Conservation (phyloP, 768 basidiomycete species). For the Leccinum subtestaceum region DNA sequence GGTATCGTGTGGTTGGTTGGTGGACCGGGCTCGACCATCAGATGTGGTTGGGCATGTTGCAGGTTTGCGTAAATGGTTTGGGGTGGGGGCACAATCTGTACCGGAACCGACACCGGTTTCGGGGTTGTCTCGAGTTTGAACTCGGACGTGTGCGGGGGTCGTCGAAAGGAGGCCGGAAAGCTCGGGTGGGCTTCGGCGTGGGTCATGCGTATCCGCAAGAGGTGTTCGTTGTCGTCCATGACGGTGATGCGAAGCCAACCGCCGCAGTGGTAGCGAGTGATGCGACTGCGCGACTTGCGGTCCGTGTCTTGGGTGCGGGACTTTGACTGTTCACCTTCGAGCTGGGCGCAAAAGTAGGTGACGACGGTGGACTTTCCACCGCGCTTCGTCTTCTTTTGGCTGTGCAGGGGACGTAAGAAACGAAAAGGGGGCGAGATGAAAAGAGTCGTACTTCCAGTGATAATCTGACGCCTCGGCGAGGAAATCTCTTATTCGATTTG, state of each 20-base stretch:
- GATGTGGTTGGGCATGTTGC: conserved; percentile 18
- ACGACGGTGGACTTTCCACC: conserved; percentile 36
- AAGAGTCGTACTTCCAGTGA: conserved; percentile 32
- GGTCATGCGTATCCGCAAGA: conserved; percentile 36
- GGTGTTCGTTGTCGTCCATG: conserved; percentile 35
- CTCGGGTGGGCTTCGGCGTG: conserved; percentile 34
- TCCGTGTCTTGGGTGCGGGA: conserved; percentile 33
- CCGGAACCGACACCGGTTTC: conserved; percentile 19
- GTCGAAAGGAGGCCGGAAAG: conserved; percentile 33
- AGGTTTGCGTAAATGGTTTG: conserved; percentile 24
- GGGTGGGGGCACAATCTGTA: conserved; percentile 11
- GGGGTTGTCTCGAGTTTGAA: conserved; percentile 32
- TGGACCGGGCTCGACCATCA: conserved; percentile 23
- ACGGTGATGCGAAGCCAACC: conserved; percentile 37
- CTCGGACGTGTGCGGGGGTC: conserved; percentile 33
- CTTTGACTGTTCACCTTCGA: conserved; percentile 35
- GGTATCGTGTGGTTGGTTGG: conserved; percentile 10
- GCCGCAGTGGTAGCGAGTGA: conserved; percentile 34
- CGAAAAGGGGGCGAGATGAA: neutral
- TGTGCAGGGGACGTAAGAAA: conserved; percentile 4
- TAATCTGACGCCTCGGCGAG: conserved; percentile 35
- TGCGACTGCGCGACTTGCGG: conserved; percentile 35
- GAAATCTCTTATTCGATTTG: conserved; percentile 35
- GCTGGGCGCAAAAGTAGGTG: conserved; percentile 35
- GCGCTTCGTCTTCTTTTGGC: conserved; percentile 36